Conservation (phyloP, 345 rosid genomes). For the Citrus glauca region DNA sequence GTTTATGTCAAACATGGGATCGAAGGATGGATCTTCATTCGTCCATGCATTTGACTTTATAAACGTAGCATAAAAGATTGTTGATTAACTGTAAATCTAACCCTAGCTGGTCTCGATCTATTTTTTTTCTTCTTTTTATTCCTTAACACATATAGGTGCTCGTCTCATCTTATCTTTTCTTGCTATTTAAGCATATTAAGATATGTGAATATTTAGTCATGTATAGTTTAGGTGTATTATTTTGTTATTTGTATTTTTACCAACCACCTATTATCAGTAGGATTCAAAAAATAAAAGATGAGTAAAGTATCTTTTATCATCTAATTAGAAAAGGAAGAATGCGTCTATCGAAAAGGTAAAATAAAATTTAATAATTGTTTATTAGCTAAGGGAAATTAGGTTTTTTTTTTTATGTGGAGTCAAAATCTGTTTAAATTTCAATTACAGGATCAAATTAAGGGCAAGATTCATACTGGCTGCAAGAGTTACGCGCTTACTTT, state of each 20-base stretch:
- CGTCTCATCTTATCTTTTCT: no score
- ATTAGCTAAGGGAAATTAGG: no score
- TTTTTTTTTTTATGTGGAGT: background rate
- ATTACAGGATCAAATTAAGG: background rate
- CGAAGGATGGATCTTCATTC: background rate
- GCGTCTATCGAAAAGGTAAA: background rate
- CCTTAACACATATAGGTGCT: no score
- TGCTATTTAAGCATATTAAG: no score
- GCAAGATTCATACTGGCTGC: background rate
- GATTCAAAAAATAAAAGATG: no score
- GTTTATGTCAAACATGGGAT: conserved; percentile 9
- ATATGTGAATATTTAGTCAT: no score
- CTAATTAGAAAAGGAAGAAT: background rate
- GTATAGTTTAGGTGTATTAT: background rate
- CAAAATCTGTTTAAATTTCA: background rate
- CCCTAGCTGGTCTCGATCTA: background rate
- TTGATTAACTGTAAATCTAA: background rate
- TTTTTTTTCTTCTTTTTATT: no score
- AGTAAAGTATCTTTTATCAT: background rate
- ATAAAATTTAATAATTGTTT: no score
- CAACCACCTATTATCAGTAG: no score
- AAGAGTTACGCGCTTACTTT: background rate
- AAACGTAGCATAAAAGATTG: background rate
- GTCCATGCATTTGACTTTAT: conserved; percentile 10
- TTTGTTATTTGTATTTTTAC: background rate